Percentiles rank a stretch among this genome's conserved stretches.
Conservation (phyloP, 257 asterid species). For the Mentha longifolia region DNA sequence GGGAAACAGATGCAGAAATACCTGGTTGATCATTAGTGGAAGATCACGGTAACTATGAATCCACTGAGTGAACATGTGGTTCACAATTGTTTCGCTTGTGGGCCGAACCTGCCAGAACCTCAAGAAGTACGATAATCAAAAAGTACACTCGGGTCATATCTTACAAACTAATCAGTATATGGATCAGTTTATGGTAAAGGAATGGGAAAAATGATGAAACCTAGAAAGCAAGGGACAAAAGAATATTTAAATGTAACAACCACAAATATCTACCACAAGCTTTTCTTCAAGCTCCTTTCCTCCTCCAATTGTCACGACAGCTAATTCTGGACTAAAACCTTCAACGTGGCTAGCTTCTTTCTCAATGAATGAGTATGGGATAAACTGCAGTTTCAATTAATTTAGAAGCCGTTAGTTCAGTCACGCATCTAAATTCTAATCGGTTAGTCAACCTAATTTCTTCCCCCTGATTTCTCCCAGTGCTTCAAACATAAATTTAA, state of each 20-base stretch:
- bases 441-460: not conserved
- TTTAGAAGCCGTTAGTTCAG: conserved; percentile 25
- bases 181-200: conserved; percentile 1
- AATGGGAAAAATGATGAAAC: conserved; percentile 16
- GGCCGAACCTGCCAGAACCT: conserved; percentile 99
- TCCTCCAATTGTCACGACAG: conserved; percentile 95
- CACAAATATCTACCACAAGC: conserved; percentile 79
- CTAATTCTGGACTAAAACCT: conserved; percentile 98
- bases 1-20: conserved; percentile 32
- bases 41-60: conserved; percentile 98
- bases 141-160: conserved; percentile 50
- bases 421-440: conserved; percentile 8
- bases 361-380: conserved; percentile 95
- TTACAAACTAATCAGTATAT: conserved; percentile 30
- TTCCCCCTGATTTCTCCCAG: too few species aligned
- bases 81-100: conserved; percentile 98
- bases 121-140: conserved; percentile 72
- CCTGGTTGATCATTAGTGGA: conserved; percentile 99
- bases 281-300: conserved; percentile 99
- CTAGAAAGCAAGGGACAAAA: not conserved
- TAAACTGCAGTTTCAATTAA: conserved; percentile 57
- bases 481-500: too few species aligned
- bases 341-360: conserved; percentile 99
- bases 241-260: conserved; percentile 17
- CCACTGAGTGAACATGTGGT: conserved; percentile 99